Conservation (phyloP, 371 early-diverging fungal genomes). For the Dinochytrium kinnereticum region DNA sequence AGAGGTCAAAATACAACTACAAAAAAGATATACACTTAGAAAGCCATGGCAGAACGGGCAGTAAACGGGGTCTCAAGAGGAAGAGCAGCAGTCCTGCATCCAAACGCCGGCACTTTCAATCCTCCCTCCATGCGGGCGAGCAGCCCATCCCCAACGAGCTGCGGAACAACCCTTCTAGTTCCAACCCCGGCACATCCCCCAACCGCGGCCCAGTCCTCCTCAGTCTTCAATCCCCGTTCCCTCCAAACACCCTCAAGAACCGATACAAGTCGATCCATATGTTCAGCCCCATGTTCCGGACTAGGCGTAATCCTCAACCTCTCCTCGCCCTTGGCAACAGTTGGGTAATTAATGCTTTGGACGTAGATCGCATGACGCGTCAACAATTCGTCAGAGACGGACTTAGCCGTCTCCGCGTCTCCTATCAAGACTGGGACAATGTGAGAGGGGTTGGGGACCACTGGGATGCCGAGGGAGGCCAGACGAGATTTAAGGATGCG, state of each 20-base stretch:
- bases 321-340: slow-evolving; percentile 94
- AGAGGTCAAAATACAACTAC: too few species aligned
- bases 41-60: too few species aligned
- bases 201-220: slow-evolving; percentile 79
- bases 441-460: slow-evolving; percentile 97
- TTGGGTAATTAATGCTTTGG: slow-evolving; percentile 97
- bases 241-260: slow-evolving; percentile 88
- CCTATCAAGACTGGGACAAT: slow-evolving; percentile 97
- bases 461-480: slow-evolving; percentile 87
- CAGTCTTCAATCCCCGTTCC: slow-evolving; percentile 81
- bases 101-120: background rate
- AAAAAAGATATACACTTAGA: too few species aligned
- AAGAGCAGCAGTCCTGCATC: background rate
- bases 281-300: slow-evolving; percentile 85
- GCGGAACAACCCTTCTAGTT: slow-evolving; percentile 33
- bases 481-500: slow-evolving; percentile 84
- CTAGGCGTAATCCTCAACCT: slow-evolving; percentile 97
- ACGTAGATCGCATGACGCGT: slow-evolving; percentile 92
- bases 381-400: slow-evolving; percentile 90
- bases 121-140: background rate
- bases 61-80: background rate
- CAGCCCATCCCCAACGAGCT: slow-evolving; percentile 35
- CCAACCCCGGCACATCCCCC: slow-evolving; percentile 94
- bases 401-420: slow-evolving; percentile 91
- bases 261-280: slow-evolving; percentile 83